A percentile compares a stretch with the other conserved stretches of the same genome.
Evolutionary conservation across 1,284 basidiomycete species (phyloP).

Genomic region (Mycena sp.): DNA sequence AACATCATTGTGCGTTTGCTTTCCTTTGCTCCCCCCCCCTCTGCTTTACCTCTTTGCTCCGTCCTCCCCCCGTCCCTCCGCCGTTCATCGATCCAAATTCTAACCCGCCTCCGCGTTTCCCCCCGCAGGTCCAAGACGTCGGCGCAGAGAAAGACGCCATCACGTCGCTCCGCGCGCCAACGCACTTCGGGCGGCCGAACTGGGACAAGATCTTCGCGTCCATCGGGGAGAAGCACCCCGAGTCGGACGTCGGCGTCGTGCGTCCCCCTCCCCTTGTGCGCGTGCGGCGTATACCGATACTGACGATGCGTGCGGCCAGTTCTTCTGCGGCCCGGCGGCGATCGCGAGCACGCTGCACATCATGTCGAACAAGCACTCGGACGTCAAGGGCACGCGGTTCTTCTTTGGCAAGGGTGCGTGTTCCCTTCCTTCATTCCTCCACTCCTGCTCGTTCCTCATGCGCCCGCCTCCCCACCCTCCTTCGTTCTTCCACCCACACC

Average conservation of each 20-base stretch:
- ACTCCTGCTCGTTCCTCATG: no score
- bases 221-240: conserved; percentile 81
- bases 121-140: conserved; percentile 76
- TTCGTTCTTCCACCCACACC: conserved; percentile 53
- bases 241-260: conserved; percentile 88
- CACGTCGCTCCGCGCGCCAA: conserved; percentile 85
- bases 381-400: conserved; percentile 82
- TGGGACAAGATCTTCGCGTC: conserved; percentile 88
- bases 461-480: no score
- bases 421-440: conserved; percentile 44
- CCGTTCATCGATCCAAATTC: no score
- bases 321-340: conserved; percentile 84
- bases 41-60: background rate
- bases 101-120: background rate
- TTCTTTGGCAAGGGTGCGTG: conserved; percentile 83
- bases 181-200: conserved; percentile 93
- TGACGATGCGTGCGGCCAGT: conserved; percentile 48
- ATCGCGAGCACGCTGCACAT: conserved; percentile 78
- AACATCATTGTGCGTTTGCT: conserved; percentile 77
- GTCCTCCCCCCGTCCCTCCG: no score
- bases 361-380: conserved; percentile 88
- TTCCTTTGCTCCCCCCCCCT: background rate
- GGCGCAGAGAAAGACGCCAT: conserved; percentile 91
- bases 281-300: background rate
- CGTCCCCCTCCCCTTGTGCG: conserved; percentile 35